Evolutionary conservation across 2,329 filamentous ascomycete genomes (phyloP).

Genomic region (Aspergillus sp.): DNA sequence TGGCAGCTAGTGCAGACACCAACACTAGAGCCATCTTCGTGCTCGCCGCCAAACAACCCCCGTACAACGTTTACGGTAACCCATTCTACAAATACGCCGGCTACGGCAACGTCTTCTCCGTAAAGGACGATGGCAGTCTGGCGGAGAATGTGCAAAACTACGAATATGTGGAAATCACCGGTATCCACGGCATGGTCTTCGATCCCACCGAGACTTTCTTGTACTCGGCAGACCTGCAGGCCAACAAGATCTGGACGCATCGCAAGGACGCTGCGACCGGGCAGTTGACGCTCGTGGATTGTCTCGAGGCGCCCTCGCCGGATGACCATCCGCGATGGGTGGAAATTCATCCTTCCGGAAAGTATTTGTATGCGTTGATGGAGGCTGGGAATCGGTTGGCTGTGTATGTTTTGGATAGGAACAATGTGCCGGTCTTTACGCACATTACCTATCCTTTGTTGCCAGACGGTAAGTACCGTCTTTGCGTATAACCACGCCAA

Average conservation of each 20-base stretch:
- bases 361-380: constrained; percentile 80
- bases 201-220: constrained; percentile 40
- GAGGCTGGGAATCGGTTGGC: constrained; percentile 79
- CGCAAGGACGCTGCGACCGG: constrained; percentile 59
- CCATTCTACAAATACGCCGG: constrained; percentile 84
- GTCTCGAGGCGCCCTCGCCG: constrained; percentile 61
- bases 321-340: constrained; percentile 84
- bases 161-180: constrained; percentile 38
- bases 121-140: constrained; percentile 36
- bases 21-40: constrained; percentile 88
- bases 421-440: constrained; percentile 71
- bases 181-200: constrained; percentile 45
- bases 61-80: constrained; percentile 80
- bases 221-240: constrained; percentile 44
- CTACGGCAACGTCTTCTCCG: constrained; percentile 62
- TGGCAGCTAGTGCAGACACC: constrained; percentile 61
- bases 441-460: constrained; percentile 70
- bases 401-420: constrained; percentile 71
- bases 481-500: background rate
- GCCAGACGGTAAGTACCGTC: constrained; percentile 57
- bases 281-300: constrained; percentile 62
- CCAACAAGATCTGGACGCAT: constrained; percentile 67
- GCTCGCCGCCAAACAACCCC: constrained; percentile 68
- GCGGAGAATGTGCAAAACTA: constrained; percentile 41
- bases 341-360: constrained; percentile 69